Base-by-base conservation (phyloP, 179 eudicot genomes). In the Monotropa hypopitys region DNA sequence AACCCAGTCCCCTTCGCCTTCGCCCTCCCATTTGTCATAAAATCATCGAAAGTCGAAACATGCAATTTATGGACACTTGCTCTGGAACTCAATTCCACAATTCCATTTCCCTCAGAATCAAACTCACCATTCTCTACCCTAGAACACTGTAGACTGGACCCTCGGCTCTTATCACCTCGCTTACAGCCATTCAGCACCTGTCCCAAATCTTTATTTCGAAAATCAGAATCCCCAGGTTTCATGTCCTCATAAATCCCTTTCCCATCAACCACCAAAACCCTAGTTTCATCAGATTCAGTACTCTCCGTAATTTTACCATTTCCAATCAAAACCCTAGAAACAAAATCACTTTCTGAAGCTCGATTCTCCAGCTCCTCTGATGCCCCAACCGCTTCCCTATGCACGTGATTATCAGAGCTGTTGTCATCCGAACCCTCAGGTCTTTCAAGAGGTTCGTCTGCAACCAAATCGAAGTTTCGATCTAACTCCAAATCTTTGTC, bases 311-410 rank as follows among this genome's bases (percentile, higher is more conserved):
- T 57, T 9, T 4, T 70, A 23, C 26, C 49, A 30, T 20, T 62
- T 21, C 28, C 82, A 8, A 69, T 83, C 56, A 70, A 79, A 81
- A 74, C 76, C 83, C 76, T 54, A 80, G 45, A 76, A 23, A 75
- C 78, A 51, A 61, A 73, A 76, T 35, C 83, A 68, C 38, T 79
- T 68, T 73, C 53, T 1, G 21, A 75, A 71, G n/a, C n/a, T 62
- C 71, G 45, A 76, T 30, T 76, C 18, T 47, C 54, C 23, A 26
- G 47, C 74, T 68, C 61, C 10, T 11, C 30, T 33, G 72, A 78
- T 80, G 70, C 84, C 84, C 88, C 77, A 59, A 15, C 21, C 56
- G 65, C 84, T 46, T 81, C 54, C 28, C 81, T 77, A 79, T 75
- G 12, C 1, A 20, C 10, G 16, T 12, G 35, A 18, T 16, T 26